phyloP scores from a whole-genome alignment of 1,284 basidiomycete genomes.

The Tremellales sp. region DNA sequence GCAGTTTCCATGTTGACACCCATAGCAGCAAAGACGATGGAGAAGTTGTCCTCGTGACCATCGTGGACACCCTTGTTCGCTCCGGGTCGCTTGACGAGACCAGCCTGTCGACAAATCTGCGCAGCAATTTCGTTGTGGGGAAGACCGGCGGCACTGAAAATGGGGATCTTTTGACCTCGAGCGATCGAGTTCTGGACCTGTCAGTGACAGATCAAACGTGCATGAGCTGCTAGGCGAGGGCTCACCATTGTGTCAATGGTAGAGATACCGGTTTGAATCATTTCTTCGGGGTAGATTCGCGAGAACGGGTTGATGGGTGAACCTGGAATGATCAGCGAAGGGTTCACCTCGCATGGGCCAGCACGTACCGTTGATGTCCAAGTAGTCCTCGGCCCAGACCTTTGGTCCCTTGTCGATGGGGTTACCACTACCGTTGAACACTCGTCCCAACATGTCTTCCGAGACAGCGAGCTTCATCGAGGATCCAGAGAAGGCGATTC shows the following conservation, averaged over 20 bases:
- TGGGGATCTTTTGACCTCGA: constrained; percentile 99
- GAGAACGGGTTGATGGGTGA: constrained; percentile 99
- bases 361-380: constrained; percentile 91
- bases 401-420: constrained; percentile 99
- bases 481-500: constrained; percentile 96
- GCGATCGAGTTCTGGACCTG: constrained; percentile 79
- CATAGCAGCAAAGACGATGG: constrained; percentile 99
- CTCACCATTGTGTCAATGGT: constrained; percentile 90
- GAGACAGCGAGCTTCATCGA: constrained; percentile 99
- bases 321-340: constrained; percentile 56
- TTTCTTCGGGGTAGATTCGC: constrained; percentile 99
- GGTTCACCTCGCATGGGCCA: constrained; percentile 2
- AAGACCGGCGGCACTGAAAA: constrained; percentile 95
- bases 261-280: constrained; percentile 99
- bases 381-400: constrained; percentile 98
- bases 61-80: constrained; percentile 91
- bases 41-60: constrained; percentile 99
- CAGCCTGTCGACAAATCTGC: constrained; percentile 99
- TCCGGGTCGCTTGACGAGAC: constrained; percentile 82
- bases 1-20: constrained; percentile 99
- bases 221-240: not conserved
- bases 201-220: constrained; percentile 1
- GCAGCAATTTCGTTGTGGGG: constrained; percentile 99
- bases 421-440: constrained; percentile 98
- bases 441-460: constrained; percentile 99